phyloP scores from a whole-genome alignment of 306 rosid genomes.

The Sicyos baderoa region DNA sequence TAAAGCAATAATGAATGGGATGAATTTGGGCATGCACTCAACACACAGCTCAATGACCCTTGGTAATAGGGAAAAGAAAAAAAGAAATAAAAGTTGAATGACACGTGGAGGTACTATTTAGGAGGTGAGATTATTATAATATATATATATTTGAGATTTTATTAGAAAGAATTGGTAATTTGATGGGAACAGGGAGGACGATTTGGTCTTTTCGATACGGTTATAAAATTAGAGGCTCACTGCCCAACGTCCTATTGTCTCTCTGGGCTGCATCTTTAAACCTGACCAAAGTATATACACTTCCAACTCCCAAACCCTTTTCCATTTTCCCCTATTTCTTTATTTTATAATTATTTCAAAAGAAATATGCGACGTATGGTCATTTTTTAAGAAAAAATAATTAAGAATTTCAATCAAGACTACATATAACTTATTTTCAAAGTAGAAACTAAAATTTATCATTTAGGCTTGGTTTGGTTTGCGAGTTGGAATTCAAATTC shows the following conservation, averaged over 20 bases:
- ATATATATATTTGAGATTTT: too few species aligned
- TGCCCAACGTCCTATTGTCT: constrained; percentile 46
- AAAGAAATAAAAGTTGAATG: background rate
- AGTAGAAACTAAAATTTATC: too few species aligned
- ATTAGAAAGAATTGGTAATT: background rate
- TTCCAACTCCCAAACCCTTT: constrained; percentile 7
- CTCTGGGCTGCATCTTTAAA: constrained; percentile 32
- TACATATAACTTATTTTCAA: too few species aligned
- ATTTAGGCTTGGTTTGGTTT: too few species aligned
- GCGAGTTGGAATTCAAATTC: too few species aligned
- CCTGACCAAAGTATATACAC: constrained; percentile 19
- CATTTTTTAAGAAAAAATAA: too few species aligned
- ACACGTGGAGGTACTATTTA: constrained; percentile 9
- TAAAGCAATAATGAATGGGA: too few species aligned
- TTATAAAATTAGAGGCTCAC: constrained; percentile 36
- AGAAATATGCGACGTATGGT: too few species aligned
- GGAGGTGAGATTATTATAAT: background rate
- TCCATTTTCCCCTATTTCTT: too few species aligned
- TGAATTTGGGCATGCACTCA: background rate
- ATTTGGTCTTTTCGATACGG: constrained; percentile 8
- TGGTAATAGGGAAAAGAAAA: background rate
- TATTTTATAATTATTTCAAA: too few species aligned
- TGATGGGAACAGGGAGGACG: constrained; percentile 14
- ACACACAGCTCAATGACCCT: background rate
- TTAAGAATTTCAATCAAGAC: too few species aligned